phyloP scores from a whole-genome alignment of 2,329 filamentous ascomycete genomes.

The Simplicillium sp. region DNA sequence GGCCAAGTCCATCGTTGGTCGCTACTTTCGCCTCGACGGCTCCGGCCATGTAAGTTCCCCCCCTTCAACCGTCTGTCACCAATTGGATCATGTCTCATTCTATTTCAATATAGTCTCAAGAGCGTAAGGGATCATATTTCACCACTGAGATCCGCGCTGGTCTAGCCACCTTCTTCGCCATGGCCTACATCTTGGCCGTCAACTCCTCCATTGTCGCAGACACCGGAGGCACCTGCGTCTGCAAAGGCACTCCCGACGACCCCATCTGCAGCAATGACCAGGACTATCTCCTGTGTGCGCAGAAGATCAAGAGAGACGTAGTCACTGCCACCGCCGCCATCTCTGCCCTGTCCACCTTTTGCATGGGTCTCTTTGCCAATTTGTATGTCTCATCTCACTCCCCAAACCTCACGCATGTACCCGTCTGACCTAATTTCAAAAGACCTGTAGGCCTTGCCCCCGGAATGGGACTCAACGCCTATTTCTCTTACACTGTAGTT shows the following conservation, averaged over 20 bases:
- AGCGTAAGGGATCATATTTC: constrained; percentile 68
- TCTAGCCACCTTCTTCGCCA: constrained; percentile 67
- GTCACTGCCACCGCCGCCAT: constrained; percentile 83
- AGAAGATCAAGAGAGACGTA: constrained; percentile 63
- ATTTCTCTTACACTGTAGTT: constrained; percentile 71
- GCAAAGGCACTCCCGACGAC: constrained; percentile 41
- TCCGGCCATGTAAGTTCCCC: constrained; percentile 64
- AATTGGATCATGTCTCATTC: background rate
- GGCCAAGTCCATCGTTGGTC: constrained; percentile 56
- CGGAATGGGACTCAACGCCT: constrained; percentile 64
- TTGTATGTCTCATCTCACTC: constrained; percentile 27
- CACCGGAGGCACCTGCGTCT: constrained; percentile 68
- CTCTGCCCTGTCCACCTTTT: constrained; percentile 68
- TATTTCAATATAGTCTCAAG: constrained; percentile 40
- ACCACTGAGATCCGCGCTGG: constrained; percentile 79
- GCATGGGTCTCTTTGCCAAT: constrained; percentile 76
- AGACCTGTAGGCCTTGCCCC: constrained; percentile 27
- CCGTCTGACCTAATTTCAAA: background rate
- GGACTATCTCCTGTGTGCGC: constrained; percentile 54
- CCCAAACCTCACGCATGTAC: background rate
- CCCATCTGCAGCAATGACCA: constrained; percentile 41
- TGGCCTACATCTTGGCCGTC: constrained; percentile 45
- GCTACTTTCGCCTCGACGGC: constrained; percentile 72
- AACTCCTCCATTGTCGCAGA: constrained; percentile 48
- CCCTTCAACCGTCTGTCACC: background rate